Conservation (phyloP, 1,284 basidiomycete genomes). For the Ganoderma boninense region DNA sequence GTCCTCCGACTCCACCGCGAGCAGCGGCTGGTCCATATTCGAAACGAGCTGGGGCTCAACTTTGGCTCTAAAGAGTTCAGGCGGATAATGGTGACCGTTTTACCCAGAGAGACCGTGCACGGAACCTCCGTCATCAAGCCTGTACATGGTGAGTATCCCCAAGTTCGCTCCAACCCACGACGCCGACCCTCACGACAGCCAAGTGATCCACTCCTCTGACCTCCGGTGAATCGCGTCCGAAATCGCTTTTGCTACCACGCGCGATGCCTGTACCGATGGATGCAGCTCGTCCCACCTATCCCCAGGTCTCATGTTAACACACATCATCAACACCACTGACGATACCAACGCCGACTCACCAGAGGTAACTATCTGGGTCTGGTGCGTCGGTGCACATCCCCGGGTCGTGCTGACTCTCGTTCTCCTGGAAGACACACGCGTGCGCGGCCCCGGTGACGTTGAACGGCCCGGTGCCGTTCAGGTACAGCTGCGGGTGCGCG, state of each 20-base stretch:
- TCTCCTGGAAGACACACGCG: conserved; percentile 53
- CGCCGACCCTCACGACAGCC: conserved; percentile 10
- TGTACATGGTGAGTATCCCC: too few relatives aligned
- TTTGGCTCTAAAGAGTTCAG: too few relatives aligned
- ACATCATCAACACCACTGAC: neutral
- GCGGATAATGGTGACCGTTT: too few relatives aligned
- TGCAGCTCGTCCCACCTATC: conserved; percentile 35
- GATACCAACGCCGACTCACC: conserved; percentile 40
- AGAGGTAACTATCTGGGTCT: conserved; percentile 58
- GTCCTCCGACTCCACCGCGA: too few relatives aligned
- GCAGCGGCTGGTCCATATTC: too few relatives aligned
- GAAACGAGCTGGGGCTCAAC: too few relatives aligned
- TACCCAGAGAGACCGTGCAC: too few relatives aligned
- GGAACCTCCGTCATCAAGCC: too few relatives aligned
- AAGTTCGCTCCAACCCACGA: too few relatives aligned
- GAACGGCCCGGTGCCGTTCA: conserved; percentile 66
- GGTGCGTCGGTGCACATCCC: conserved; percentile 50
- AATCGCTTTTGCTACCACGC: conserved; percentile 29
- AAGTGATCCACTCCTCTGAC: conserved; percentile 17
- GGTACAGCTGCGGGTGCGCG: conserved; percentile 53
- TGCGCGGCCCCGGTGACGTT: conserved; percentile 60
- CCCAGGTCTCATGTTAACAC: too few relatives aligned
- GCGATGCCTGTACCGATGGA: conserved; percentile 30
- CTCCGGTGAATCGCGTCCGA: conserved; percentile 24
- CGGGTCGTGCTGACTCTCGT: conserved; percentile 42